Percentiles rank a stretch among this genome's conserved stretches.
Conservation (phyloP, 305 asterid genomes). For the Stenogyne calaminthoides region DNA sequence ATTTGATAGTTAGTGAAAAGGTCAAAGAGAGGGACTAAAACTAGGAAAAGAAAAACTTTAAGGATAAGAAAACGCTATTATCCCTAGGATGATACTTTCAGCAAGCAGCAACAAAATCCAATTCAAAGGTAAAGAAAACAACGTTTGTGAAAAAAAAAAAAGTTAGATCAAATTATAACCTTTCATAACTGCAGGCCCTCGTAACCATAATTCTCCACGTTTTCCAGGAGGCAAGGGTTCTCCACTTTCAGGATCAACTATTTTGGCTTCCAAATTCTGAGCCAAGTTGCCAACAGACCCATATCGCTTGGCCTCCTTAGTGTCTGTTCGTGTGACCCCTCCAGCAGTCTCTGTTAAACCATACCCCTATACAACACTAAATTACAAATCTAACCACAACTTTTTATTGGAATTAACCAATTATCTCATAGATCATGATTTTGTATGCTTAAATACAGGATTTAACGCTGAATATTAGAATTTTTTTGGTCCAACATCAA, state of each 20-base stretch:
- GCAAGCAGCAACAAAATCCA: too few species aligned
- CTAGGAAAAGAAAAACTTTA: too few species aligned
- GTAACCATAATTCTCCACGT: conserved; percentile 82
- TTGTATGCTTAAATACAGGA: background rate
- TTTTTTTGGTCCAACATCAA: background rate
- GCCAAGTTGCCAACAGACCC: conserved; percentile 80
- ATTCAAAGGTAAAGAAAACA: too few species aligned
- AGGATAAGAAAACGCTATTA: too few species aligned
- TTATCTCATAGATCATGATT: background rate
- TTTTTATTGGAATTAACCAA: background rate
- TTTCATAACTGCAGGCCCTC: conserved; percentile 79
- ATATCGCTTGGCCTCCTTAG: conserved; percentile 49
- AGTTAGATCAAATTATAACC: conserved; percentile 42
- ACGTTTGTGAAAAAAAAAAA: background rate
- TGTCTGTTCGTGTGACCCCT: conserved; percentile 51
- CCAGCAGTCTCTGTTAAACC: conserved; percentile 93
- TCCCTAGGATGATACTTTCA: too few species aligned
- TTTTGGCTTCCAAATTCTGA: conserved; percentile 71
- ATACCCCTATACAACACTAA: conserved; percentile 61
- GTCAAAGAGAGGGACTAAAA: too few species aligned
- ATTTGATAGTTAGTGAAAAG: too few species aligned
- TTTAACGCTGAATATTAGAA: background rate
- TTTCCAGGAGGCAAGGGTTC: conserved; percentile 70
- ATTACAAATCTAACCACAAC: background rate
- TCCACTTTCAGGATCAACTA: conserved; percentile 67